These are phyloP conservation scores for Paecilomyces fulvus DNA, from an alignment of 2,329 filamentous ascomycete genomes.

Conservation along the genomic window DNA sequence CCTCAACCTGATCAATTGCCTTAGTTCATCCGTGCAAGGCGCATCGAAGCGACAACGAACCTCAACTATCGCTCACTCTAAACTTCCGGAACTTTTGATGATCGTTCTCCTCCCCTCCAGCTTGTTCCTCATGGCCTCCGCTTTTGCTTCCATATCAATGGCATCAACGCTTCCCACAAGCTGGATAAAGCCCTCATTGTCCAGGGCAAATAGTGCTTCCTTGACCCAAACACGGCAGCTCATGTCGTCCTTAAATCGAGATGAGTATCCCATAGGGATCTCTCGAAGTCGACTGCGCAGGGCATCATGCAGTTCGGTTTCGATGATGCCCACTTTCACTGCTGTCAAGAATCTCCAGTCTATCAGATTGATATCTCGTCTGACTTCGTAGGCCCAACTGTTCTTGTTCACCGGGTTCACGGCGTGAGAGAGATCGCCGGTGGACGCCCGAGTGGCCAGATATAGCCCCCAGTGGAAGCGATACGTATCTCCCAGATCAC, in stretches of 20 bases:
- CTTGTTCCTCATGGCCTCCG: conserved; percentile 1
- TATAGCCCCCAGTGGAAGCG: conserved; percentile 18
- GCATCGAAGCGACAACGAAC: background rate
- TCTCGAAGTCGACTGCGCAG: conserved; percentile 9
- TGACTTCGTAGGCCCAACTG: conserved; percentile 11
- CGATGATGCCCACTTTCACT: conserved; percentile 13
- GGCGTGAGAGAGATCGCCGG: conserved; percentile 13
- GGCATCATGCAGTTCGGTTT: conserved; percentile 9
- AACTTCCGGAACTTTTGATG: conserved; percentile 2
- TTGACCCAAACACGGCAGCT: conserved; percentile 16
- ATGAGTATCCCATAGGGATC: conserved; percentile 13
- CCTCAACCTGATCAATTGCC: background rate
- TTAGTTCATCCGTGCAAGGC: background rate
- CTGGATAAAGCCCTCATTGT: conserved; percentile 16
- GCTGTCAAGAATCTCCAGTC: conserved; percentile 9
- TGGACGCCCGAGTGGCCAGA: conserved; percentile 6
- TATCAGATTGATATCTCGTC: conserved; percentile 2
- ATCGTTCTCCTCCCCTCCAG: conserved; percentile 5
- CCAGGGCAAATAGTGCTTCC: conserved; percentile 15
- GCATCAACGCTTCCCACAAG: conserved; percentile 6
- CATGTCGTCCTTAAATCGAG: conserved; percentile 10
- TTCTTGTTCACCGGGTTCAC: conserved; percentile 7
- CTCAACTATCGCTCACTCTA: background rate
- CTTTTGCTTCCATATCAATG: conserved; percentile 12
- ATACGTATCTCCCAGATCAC: conserved; percentile 9